A percentile compares a stretch with the other conserved stretches of the same genome.
Conservation (phyloP, 2,329 filamentous ascomycete species). For the Colletotrichum phormii region DNA sequence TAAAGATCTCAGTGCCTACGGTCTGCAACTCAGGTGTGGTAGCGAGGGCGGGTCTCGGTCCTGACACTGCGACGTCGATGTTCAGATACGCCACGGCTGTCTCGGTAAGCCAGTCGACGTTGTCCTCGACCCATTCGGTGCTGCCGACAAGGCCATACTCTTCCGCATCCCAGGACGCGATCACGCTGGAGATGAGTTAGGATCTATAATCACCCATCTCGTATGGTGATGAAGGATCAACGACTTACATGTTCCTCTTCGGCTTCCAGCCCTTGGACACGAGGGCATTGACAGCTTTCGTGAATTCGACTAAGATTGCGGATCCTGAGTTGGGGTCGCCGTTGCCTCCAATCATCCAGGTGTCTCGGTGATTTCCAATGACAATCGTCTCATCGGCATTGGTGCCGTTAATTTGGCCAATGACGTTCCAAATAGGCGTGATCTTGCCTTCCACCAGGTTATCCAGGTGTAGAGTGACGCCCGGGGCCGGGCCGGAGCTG, state of each 20-base stretch:
- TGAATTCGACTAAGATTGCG: slow-evolving; percentile 80
- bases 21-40: slow-evolving; percentile 77
- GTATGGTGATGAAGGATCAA: too few species aligned
- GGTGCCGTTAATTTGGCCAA: slow-evolving; percentile 83
- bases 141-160: slow-evolving; percentile 86
- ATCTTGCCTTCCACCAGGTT: slow-evolving; percentile 76
- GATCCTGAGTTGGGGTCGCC: slow-evolving; percentile 86
- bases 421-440: slow-evolving; percentile 81
- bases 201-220: not conserved
- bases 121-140: slow-evolving; percentile 90
- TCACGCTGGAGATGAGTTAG: slow-evolving; percentile 64
- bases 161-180: slow-evolving; percentile 78
- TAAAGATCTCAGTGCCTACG: slow-evolving; percentile 71
- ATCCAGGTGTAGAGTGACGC: slow-evolving; percentile 71
- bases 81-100: slow-evolving; percentile 84
- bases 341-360: slow-evolving; percentile 88
- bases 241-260: slow-evolving; percentile 66
- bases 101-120: slow-evolving; percentile 78
- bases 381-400: slow-evolving; percentile 81
- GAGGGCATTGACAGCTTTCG: slow-evolving; percentile 77
- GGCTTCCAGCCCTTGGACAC: slow-evolving; percentile 83
- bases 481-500: slow-evolving; percentile 59
- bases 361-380: slow-evolving; percentile 84
- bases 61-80: slow-evolving; percentile 76
- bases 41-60: slow-evolving; percentile 66